Conservation (phyloP, 768 basidiomycete genomes). For the Boletales sp. region DNA sequence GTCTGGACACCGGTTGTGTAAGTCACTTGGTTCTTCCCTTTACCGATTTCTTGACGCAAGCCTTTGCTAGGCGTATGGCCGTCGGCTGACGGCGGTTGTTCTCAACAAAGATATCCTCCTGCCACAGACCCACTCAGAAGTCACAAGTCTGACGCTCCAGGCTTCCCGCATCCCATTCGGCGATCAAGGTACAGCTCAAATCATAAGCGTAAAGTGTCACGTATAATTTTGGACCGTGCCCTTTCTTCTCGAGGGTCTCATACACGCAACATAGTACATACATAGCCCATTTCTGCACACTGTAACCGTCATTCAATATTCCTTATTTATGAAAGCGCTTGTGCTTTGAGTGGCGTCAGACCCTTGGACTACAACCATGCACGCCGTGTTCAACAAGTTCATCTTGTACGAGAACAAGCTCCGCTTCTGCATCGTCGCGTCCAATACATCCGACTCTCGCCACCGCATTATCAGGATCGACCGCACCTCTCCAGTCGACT, state of each 20-base stretch:
- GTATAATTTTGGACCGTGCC: background rate
- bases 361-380: background rate
- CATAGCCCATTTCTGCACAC: no score
- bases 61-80: slow-evolving; percentile 49
- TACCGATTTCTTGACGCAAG: background rate
- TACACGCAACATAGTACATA: no score
- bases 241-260: background rate
- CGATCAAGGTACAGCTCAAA: slow-evolving; percentile 45
- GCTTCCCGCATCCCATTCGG: slow-evolving; percentile 49
- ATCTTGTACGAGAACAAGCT: slow-evolving; percentile 90
- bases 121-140: slow-evolving; percentile 5
- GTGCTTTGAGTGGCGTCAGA: no score
- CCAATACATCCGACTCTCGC: slow-evolving; percentile 81
- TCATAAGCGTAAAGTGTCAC: slow-evolving; percentile 52
- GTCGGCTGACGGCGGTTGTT: slow-evolving; percentile 64
- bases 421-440: slow-evolving; percentile 90
- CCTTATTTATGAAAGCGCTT: no score
- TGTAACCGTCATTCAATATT: no score
- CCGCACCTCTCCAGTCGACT: slow-evolving; percentile 71
- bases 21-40: slow-evolving; percentile 23
- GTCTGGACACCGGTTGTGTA: slow-evolving; percentile 86
- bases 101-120: slow-evolving; percentile 35
- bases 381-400: slow-evolving; percentile 63
- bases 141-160: slow-evolving; percentile 17
- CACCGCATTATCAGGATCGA: slow-evolving; percentile 95